Base-by-base conservation (phyloP, 176 grass and related monocot species). In the Triticum turgidum region DNA sequence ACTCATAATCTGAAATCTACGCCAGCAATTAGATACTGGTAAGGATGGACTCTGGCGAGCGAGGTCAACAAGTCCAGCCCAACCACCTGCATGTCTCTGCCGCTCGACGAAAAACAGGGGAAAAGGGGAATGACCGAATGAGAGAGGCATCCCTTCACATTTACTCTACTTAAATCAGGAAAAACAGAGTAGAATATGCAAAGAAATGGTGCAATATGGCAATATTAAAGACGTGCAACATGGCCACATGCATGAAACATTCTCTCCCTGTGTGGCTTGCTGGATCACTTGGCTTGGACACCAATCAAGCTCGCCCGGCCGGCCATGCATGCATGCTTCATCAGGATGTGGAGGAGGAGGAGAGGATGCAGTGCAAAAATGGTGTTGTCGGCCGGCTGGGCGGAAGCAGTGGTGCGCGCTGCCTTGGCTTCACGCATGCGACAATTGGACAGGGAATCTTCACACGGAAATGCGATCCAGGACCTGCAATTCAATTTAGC, bases 231-330 rank as follows among this genome's bases (percentile, higher is more conserved):
- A 3, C 0, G n/a, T 47, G 39, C 42, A 29, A 75, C 72, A n/a
- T 67, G 51, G 45, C 81, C 74, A 38, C 30, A 69, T 69, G 78
- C n/a, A 77, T 69, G 78, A 66, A 62, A 21, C 59, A 56, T 58
- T 35, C 9, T 6, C 52, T 42, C 49, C 1, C 12, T 20, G 52
- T 56, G 52, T 2, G 12, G 13, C 47, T 14, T 3, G 13, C 11
- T 52, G 0, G 6, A 58, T 75, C 42, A 49, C 42, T 73, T 91
- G 85, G 20, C 89, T 91, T 87, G 1, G 10, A 29, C 45, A 81
- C 49, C 25, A 91, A 87, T 37, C 24, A 91, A 91, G 76, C 34
- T 84, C 62, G 71, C 38, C 29, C 1, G 29, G 29, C 29, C 39
- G 10, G 35, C 2, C 39, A 41, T 41, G 39, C 39, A 41, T 41